Evolutionary conservation across 2,329 filamentous ascomycete species (phyloP).

Genomic region (Calonectria montana): DNA sequence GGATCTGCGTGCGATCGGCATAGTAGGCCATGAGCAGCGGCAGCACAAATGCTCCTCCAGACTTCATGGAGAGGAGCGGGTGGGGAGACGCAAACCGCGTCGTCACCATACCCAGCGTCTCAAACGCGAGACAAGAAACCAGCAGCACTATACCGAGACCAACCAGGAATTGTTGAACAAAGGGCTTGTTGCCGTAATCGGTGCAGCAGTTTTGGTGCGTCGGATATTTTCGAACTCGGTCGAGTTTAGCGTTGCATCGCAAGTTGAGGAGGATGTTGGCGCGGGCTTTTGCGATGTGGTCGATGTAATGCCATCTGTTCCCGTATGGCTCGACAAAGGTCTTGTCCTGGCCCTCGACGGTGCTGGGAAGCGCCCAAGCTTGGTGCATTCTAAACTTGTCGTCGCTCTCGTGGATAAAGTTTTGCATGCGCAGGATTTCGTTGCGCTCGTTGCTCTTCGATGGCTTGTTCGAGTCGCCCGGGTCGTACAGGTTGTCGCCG

Average conservation of each 20-base stretch:
- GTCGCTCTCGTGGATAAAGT: slow-evolving; percentile 25
- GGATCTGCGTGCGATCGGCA: slow-evolving; percentile 44
- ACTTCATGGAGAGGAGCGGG: slow-evolving; percentile 36
- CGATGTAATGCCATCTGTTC: slow-evolving; percentile 23
- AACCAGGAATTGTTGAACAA: slow-evolving; percentile 39
- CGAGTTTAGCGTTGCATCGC: slow-evolving; percentile 61
- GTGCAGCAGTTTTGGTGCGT: slow-evolving; percentile 65
- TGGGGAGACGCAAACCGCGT: slow-evolving; percentile 21
- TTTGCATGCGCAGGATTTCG: not conserved
- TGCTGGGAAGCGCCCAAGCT: slow-evolving; percentile 34
- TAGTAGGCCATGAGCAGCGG: slow-evolving; percentile 43
- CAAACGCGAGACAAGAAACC: slow-evolving; percentile 25
- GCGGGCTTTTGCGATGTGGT: slow-evolving; percentile 43
- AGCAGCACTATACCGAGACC: slow-evolving; percentile 31
- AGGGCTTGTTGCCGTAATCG: slow-evolving; percentile 51
- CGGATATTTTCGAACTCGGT: slow-evolving; percentile 46
- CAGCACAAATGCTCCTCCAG: slow-evolving; percentile 47
- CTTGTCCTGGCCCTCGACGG: slow-evolving; percentile 28
- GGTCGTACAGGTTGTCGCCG: not conserved
- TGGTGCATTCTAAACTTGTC: slow-evolving; percentile 32
- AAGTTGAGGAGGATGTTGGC: slow-evolving; percentile 61
- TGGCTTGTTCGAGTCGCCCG: slow-evolving; percentile 25
- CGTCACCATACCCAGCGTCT: slow-evolving; percentile 26
- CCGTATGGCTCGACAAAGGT: slow-evolving; percentile 32
- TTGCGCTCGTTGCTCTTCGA: slow-evolving; percentile 18